Evolutionary conservation across 225 moss, liverwort and hornwort species (phyloP).

Genomic region (Marchantia paleacea): DNA sequence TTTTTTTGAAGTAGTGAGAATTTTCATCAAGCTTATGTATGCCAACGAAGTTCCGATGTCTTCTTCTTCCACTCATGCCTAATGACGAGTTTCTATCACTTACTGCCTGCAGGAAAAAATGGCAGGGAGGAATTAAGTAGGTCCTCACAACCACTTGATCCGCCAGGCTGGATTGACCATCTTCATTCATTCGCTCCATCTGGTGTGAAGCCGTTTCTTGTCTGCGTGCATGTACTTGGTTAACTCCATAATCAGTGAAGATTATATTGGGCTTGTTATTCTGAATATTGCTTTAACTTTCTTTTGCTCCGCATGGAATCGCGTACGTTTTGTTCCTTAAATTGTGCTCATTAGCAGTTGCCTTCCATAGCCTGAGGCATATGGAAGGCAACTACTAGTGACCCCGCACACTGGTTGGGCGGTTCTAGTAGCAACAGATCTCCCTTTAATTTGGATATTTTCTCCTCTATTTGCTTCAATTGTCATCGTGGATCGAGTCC

Average conservation of each 20-base stretch:
- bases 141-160: neutral
- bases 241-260: neutral
- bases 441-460: too few species aligned
- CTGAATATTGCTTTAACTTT: neutral
- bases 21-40: too few species aligned
- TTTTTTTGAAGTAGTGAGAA: too few species aligned
- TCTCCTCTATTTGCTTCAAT: neutral
- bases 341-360: too few species aligned
- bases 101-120: neutral
- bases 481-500: neutral
- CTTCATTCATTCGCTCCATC: neutral
- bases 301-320: neutral
- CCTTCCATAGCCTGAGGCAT: too few species aligned
- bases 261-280: neutral
- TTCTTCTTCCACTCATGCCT: too few species aligned
- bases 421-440: too few species aligned
- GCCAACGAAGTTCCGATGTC: too few species aligned
- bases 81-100: neutral
- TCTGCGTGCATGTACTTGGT: neutral
- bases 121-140: neutral
- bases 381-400: too few species aligned
- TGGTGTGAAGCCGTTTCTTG: neutral
- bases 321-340: too few species aligned
- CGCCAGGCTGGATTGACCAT: neutral
- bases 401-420: too few species aligned